phyloP scores from a whole-genome alignment of 2,329 filamentous ascomycete genomes.

The Nigrospora sphaerica region DNA sequence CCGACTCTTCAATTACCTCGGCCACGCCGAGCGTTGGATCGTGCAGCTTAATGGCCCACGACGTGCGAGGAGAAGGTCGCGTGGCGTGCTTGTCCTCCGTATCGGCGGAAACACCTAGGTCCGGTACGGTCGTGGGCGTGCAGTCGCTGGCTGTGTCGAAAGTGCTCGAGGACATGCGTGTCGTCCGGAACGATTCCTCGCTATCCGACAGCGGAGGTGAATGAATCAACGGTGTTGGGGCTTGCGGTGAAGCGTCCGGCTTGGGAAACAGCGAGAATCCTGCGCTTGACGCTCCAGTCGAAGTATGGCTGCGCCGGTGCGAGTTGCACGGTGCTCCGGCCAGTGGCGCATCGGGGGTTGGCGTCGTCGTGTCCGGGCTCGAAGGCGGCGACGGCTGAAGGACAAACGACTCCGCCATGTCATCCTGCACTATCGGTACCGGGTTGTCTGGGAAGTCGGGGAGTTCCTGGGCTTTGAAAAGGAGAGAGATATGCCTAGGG shows the following conservation, averaged over 20 bases:
- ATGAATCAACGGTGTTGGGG: conserved; percentile 5
- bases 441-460: conserved; percentile 8
- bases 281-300: conserved; percentile 2
- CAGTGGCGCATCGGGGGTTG: neutral
- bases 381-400: conserved; percentile 14
- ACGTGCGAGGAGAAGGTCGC: conserved; percentile 10
- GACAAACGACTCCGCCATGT: conserved; percentile 6
- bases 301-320: neutral
- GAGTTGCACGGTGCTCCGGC: neutral
- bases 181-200: conserved; percentile 5
- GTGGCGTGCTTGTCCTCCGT: neutral
- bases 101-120: neutral
- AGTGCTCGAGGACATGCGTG: neutral
- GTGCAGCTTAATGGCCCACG: conserved; percentile 14
- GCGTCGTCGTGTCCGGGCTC: conserved; percentile 3
- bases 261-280: conserved; percentile 9
- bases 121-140: neutral
- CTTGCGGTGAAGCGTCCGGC: conserved; percentile 5
- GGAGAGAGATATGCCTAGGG: conserved; percentile 18
- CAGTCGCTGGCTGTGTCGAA: conserved; percentile 1
- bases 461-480: conserved; percentile 18
- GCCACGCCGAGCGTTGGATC: conserved; percentile 8
- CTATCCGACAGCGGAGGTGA: conserved; percentile 13
- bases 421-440: conserved; percentile 2
- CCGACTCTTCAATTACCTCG: conserved; percentile 1